These are phyloP conservation scores for Lactifluus piperatus DNA, from an alignment of 768 basidiomycete genomes.

Conservation along the genomic window DNA sequence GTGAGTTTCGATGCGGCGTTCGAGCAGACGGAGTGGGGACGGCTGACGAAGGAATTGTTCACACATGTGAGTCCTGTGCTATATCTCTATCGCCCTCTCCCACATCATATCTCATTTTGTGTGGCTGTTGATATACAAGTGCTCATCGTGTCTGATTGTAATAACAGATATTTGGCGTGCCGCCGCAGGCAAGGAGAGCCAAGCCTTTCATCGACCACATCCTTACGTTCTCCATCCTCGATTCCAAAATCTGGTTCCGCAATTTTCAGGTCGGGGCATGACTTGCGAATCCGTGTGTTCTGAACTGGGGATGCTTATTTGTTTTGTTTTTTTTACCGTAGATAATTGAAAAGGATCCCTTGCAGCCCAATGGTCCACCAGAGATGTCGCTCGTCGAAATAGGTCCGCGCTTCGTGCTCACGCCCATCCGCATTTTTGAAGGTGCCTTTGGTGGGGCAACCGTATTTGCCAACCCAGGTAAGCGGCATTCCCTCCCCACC, in stretches of 20 bases:
- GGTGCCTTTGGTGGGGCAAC: conserved; percentile 94
- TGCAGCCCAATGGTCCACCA: conserved; percentile 77
- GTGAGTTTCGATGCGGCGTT: conserved; percentile 89
- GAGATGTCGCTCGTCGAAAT: conserved; percentile 91
- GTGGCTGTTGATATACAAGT: background rate
- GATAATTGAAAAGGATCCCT: conserved; percentile 92
- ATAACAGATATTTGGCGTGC: conserved; percentile 86
- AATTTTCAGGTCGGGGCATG: conserved; percentile 76
- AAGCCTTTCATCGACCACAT: conserved; percentile 99
- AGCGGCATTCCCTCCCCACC: conserved; percentile 21
- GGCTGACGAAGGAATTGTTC: conserved; percentile 85
- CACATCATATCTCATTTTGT: background rate
- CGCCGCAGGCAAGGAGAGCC: conserved; percentile 77
- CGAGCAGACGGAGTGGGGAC: conserved; percentile 81
- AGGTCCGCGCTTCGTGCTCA: conserved; percentile 93
- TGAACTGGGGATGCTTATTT: background rate
- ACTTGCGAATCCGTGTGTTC: background rate
- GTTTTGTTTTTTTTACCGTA: conserved; percentile 26
- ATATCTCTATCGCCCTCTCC: conserved; percentile 9
- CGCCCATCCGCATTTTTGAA: conserved; percentile 96
- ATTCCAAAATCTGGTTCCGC: conserved; percentile 97
- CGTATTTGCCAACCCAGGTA: conserved; percentile 92
- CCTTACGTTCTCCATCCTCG: conserved; percentile 90
- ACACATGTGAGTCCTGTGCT: conserved; percentile 56
- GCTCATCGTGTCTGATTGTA: background rate